Evolutionary conservation across 306 rosid species (phyloP).

Genomic region (Rosa chinensis): DNA sequence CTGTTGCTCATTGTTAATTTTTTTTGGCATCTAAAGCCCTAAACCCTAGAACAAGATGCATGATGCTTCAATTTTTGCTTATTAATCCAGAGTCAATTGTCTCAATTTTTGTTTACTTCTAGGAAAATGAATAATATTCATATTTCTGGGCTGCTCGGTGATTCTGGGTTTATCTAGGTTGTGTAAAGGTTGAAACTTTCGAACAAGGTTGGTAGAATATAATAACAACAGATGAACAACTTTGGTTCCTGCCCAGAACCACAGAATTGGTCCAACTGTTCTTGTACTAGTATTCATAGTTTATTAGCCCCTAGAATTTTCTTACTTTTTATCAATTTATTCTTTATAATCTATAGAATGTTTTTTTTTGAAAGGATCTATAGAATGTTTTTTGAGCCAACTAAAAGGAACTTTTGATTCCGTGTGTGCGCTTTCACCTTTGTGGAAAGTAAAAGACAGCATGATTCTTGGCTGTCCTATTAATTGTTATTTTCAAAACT

Average conservation of each 20-base stretch:
- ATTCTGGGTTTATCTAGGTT: neutral
- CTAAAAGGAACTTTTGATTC: no score
- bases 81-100: neutral
- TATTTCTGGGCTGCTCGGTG: neutral
- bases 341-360: no score
- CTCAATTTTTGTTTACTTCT: neutral
- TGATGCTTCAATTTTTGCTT: no score
- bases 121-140: neutral
- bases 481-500: neutral
- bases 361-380: no score
- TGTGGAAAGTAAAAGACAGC: neutral
- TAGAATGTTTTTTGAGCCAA: no score
- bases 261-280: neutral
- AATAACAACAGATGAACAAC: no score
- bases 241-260: no score
- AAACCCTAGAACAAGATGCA: neutral
- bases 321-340: no score
- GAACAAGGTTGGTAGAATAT: no score
- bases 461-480: neutral
- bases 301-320: no score
- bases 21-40: neutral
- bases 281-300: neutral
- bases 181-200: no score
- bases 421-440: neutral
- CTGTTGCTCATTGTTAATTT: neutral